phyloP scores from a whole-genome alignment of 768 basidiomycete species.

The Rossbeevera mucosa region DNA sequence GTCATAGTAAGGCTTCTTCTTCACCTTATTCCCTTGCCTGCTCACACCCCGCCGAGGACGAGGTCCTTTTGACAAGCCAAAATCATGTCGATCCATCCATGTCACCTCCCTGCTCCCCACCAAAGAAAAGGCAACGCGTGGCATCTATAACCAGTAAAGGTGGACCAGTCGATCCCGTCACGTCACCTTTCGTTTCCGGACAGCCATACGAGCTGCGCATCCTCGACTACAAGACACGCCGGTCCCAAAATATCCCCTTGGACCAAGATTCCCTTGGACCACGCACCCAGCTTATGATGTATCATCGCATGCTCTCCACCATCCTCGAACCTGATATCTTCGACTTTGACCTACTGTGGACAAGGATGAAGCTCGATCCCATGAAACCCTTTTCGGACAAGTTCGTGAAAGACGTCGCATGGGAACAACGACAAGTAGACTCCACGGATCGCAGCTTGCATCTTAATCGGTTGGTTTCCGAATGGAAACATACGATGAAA shows the following conservation, averaged over 20 bases:
- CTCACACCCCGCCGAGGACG: constrained; percentile 45
- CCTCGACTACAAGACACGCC: constrained; percentile 71
- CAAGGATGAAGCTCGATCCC: constrained; percentile 40
- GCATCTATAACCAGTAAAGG: background rate
- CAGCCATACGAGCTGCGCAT: constrained; percentile 38
- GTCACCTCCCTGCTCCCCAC: constrained; percentile 22
- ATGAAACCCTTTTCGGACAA: constrained; percentile 41
- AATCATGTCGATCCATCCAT: constrained; percentile 2
- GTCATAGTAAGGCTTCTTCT: constrained; percentile 58
- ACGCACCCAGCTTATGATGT: constrained; percentile 74
- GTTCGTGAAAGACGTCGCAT: constrained; percentile 39
- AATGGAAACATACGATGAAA: constrained; percentile 30
- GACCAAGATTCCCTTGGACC: constrained; percentile 55
- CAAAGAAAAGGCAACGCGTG: constrained; percentile 26
- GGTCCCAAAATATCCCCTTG: constrained; percentile 43
- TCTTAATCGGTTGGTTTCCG: constrained; percentile 29
- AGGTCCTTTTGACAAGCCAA: constrained; percentile 31
- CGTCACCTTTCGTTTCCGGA: background rate
- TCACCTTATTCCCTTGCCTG: background rate
- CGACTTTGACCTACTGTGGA: constrained; percentile 55
- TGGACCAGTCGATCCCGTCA: background rate
- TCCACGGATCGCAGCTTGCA: constrained; percentile 19
- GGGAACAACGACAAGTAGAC: constrained; percentile 17
- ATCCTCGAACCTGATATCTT: constrained; percentile 43
- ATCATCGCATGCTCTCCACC: constrained; percentile 57